Evolutionary conservation across 2,329 filamentous ascomycete species (phyloP).

Genomic region (Colletotrichum zoysiae): DNA sequence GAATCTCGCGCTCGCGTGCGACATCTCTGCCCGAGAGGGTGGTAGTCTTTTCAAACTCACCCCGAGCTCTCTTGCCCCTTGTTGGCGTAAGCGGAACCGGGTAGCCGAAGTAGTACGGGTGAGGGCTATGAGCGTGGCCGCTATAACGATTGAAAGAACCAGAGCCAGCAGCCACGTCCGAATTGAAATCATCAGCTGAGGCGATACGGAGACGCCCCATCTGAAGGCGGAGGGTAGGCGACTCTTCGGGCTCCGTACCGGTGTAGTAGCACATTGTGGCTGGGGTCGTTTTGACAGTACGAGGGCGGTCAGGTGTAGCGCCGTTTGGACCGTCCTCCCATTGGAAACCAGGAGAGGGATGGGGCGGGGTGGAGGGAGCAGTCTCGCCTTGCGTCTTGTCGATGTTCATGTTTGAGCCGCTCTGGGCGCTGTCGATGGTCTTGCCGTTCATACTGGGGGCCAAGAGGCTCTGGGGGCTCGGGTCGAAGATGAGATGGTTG

Average conservation of each 20-base stretch:
- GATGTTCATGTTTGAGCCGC: neutral
- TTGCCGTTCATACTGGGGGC: slow-evolving; percentile 14
- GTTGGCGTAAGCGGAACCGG: slow-evolving; percentile 11
- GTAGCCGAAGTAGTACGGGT: slow-evolving; percentile 1
- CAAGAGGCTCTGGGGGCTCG: slow-evolving; percentile 27
- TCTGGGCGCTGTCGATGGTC: neutral
- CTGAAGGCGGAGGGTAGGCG: slow-evolving; percentile 26
- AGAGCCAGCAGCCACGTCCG: neutral
- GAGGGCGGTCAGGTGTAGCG: slow-evolving; percentile 17
- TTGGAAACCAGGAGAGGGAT: neutral
- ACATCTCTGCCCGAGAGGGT: slow-evolving; percentile 38
- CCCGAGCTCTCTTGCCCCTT: slow-evolving; percentile 29
- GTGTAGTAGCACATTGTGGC: neutral
- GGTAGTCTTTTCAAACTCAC: slow-evolving; percentile 32
- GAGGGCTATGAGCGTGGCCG: slow-evolving; percentile 18
- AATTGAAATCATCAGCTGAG: neutral
- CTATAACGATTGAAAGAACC: slow-evolving; percentile 1
- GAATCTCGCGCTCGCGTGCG: slow-evolving; percentile 37
- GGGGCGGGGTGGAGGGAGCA: slow-evolving; percentile 5
- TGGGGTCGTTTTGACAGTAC: slow-evolving; percentile 18
- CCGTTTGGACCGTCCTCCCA: neutral
- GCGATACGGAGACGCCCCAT: slow-evolving; percentile 20
- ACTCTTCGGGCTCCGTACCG: slow-evolving; percentile 7
- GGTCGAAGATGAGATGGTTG: slow-evolving; percentile 15
- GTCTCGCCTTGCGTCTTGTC: neutral